Evolutionary conservation across 805 yeast genomes (phyloP), one percentile per base, ranked within the genome.

Genomic region (Saccharomycopsis sp.): DNA sequence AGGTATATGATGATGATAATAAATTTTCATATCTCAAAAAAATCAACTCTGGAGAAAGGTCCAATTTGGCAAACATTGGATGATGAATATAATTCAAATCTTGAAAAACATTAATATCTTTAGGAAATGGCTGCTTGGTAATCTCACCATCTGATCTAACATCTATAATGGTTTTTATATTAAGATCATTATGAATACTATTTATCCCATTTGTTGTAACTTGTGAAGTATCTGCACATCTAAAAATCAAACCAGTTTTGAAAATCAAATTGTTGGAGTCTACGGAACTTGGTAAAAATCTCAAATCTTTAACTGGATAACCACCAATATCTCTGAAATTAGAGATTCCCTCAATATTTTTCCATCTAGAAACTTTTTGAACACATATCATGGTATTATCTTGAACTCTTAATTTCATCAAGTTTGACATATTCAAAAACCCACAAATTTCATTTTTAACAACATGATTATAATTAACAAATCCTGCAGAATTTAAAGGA

Each of bases 301-400:
- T 30, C 10, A 14, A 17, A 6, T 6, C 13, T 30, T n/a, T 30
- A 30, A 30, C 13, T 30, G 32, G 18, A 55, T 80, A 85, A 12
- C 94, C 95, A 1, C 95, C 95, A 42, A 79, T 54, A 52, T 86
- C 95, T 47, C 95, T 66, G 51, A 83, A 79, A 51, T 85, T 85
- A 31, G 69, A 57, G 17, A 83, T 70, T 0, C 87, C 88, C 5
- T 79, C 82, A 17, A 83, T 67, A 0, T 57, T 38, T 48, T 74
- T 74, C 79, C 82, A 78, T 4, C 41, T 15, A 6, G 31, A n/a
- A 12, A 28, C 31, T 5, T 28, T 12, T 9, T 5, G 14, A 5
- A 28, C 5, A 5, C 14, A 28, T 13, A 14, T 13, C 9, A 28
- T 6, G 8, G 31, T 13, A 9, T 28, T 28, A 19, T 36, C 32